Percentiles rank a stretch among this genome's conserved stretches.
Conservation (phyloP, 208 protist species). For the Porcisia deanei region DNA sequence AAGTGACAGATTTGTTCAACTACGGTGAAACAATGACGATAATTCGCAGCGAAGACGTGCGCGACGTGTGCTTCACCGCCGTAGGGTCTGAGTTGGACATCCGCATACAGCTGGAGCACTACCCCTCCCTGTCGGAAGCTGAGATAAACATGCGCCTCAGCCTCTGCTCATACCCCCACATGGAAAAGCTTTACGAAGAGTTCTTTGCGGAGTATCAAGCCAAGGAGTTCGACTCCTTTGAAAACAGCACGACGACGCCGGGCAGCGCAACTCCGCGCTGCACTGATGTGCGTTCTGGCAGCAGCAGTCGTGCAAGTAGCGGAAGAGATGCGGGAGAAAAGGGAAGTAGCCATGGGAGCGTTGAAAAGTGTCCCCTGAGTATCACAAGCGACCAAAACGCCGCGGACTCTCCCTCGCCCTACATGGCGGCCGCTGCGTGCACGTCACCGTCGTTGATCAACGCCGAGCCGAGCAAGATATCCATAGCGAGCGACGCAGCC, state of each 20-base stretch:
- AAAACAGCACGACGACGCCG: slow-evolving; percentile 17
- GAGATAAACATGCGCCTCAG: slow-evolving; percentile 45
- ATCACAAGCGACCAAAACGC: neutral
- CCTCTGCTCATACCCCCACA: slow-evolving; percentile 36
- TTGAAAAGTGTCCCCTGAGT: neutral
- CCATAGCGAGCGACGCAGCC: neutral
- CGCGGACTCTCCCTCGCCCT: neutral
- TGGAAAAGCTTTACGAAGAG: slow-evolving; percentile 44
- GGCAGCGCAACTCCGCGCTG: slow-evolving; percentile 12
- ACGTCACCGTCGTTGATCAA: slow-evolving; percentile 15
- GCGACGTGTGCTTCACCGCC: slow-evolving; percentile 25
- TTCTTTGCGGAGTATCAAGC: slow-evolving; percentile 26
- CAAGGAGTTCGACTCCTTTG: slow-evolving; percentile 29
- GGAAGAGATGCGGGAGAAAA: neutral
- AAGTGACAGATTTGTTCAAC: slow-evolving; percentile 50
- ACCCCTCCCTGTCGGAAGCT: slow-evolving; percentile 25
- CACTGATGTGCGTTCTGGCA: neutral
- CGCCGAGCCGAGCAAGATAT: slow-evolving; percentile 6
- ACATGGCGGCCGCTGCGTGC: neutral
- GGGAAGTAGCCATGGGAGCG: neutral
- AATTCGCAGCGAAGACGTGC: slow-evolving; percentile 27
- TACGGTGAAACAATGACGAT: slow-evolving; percentile 22
- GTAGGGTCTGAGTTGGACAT: slow-evolving; percentile 35
- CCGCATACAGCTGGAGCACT: slow-evolving; percentile 38
- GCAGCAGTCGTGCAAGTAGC: neutral